phyloP scores from a whole-genome alignment of 2,329 filamentous ascomycete genomes.

The Trichoderma oligosporum region DNA sequence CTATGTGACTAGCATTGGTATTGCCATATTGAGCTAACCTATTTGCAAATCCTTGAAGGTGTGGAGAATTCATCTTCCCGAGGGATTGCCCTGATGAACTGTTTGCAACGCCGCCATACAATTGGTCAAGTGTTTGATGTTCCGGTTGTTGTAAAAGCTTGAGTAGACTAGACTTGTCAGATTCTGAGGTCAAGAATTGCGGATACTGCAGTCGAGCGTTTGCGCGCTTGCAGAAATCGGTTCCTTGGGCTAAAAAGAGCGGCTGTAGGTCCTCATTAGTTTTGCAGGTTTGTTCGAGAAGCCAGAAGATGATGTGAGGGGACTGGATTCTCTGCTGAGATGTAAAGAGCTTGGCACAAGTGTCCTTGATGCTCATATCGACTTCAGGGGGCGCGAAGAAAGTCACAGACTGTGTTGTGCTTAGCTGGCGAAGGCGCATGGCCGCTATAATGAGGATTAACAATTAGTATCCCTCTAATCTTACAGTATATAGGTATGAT shows the following conservation, averaged over 20 bases:
- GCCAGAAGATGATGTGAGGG: constrained; percentile 47
- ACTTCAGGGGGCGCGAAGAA: constrained; percentile 60
- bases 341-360: constrained; percentile 18
- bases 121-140: constrained; percentile 52
- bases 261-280: constrained; percentile 56
- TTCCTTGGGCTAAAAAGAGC: constrained; percentile 57
- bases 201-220: constrained; percentile 45
- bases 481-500: neutral
- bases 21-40: neutral
- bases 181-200: constrained; percentile 35
- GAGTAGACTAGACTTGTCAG: constrained; percentile 34
- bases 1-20: constrained; percentile 22
- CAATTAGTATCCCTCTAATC: neutral
- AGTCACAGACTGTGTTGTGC: constrained; percentile 50
- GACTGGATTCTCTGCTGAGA: constrained; percentile 17
- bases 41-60: neutral
- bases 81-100: neutral
- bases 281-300: constrained; percentile 60
- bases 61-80: neutral
- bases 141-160: constrained; percentile 43
- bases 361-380: constrained; percentile 55
- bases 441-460: constrained; percentile 43
- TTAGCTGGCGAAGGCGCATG: constrained; percentile 61
- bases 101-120: constrained; percentile 45
- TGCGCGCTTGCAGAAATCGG: constrained; percentile 55